These are phyloP conservation scores for Solanum microdontum DNA, from an alignment of 257 asterid genomes.

Conservation along the genomic window DNA sequence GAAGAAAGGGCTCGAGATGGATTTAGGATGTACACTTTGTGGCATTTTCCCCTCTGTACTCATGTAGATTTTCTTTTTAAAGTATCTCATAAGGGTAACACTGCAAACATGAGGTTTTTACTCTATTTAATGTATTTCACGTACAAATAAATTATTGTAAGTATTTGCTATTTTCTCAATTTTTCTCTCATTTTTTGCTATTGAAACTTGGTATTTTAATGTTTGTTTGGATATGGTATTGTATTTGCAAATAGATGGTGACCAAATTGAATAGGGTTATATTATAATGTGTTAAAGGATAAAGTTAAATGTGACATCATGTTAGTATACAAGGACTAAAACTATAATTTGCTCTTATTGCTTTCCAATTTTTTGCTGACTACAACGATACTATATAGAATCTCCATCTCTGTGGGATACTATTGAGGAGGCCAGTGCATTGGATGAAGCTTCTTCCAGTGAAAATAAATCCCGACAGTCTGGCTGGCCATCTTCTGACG, in stretches of 20 bases:
- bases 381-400: slow-evolving; percentile 30
- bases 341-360: slow-evolving; percentile 2
- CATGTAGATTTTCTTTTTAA: background rate
- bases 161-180: background rate
- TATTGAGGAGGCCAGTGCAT: slow-evolving; percentile 43
- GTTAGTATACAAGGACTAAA: background rate
- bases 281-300: background rate
- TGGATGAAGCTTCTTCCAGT: slow-evolving; percentile 78
- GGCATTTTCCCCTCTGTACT: background rate
- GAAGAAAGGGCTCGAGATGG: background rate
- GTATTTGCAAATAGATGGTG: background rate
- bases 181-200: background rate
- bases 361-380: background rate
- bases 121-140: background rate
- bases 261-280: background rate
- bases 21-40: background rate
- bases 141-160: background rate
- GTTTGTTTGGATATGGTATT: background rate
- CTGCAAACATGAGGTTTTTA: background rate
- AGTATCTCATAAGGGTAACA: background rate
- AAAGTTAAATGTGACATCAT: background rate
- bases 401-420: slow-evolving; percentile 52
- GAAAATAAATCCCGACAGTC: slow-evolving; percentile 35
- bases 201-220: background rate
- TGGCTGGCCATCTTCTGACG: slow-evolving; percentile 85